These are phyloP conservation scores for Casuarina glauca DNA, from an alignment of 306 rosid genomes.

Conservation along the genomic window DNA sequence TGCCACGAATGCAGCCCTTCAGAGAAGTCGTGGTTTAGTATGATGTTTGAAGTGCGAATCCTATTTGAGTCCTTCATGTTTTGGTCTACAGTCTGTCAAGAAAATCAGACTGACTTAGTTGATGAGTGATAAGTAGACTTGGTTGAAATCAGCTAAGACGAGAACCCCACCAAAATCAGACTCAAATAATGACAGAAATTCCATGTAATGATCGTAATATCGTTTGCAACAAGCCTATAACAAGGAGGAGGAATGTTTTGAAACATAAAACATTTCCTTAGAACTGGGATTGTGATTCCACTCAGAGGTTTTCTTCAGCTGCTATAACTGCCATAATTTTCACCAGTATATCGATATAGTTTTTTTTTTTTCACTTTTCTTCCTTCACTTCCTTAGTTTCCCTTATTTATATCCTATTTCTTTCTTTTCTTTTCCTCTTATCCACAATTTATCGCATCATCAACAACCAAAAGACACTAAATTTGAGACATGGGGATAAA, in stretches of 20 bases:
- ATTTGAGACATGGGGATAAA: not conserved
- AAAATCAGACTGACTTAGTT: not conserved
- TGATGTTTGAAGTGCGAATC: slow-evolving; percentile 50
- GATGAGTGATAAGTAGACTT: not conserved
- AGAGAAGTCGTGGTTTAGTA: slow-evolving; percentile 80
- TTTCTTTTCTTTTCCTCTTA: not conserved
- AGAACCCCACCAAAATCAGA: not conserved
- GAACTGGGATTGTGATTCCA: not conserved
- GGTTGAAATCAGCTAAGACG: not conserved
- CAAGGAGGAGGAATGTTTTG: not conserved
- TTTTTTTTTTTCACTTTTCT: too few species aligned
- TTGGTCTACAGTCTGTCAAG: slow-evolving; percentile 46
- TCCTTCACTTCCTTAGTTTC: not conserved
- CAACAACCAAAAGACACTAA: not conserved
- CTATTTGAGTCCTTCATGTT: slow-evolving; percentile 31
- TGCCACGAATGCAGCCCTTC: slow-evolving; percentile 76
- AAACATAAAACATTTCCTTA: not conserved
- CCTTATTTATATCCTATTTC: not conserved
- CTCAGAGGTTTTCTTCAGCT: not conserved
- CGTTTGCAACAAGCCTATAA: not conserved
- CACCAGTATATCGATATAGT: not conserved
- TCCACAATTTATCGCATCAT: not conserved
- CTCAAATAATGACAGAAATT: not conserved
- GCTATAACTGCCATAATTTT: not conserved
- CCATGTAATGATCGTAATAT: not conserved